Evolutionary conservation across 83 land plant species (phyloP).

Genomic region (Picea abies): DNA sequence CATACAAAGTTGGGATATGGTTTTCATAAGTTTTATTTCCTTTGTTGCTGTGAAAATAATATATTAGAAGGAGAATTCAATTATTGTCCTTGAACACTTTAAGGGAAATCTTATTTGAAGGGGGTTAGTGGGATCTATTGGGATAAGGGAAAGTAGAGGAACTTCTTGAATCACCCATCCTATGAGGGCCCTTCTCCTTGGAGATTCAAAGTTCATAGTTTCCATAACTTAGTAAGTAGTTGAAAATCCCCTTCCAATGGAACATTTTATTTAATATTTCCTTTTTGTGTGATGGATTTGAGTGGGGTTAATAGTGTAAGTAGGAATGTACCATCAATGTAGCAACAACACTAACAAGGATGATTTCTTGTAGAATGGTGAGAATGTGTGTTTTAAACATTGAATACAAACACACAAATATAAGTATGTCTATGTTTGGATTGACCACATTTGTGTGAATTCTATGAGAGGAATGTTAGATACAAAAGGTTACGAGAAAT

Average conservation of each 20-base stretch:
- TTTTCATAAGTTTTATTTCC: too few relatives aligned
- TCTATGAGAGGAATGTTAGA: conserved; percentile 67
- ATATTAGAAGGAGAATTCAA: conserved; percentile 62
- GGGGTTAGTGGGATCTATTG: conserved; percentile 68
- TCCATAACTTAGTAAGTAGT: conserved; percentile 92
- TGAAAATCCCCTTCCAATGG: conserved; percentile 61
- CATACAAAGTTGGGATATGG: too few relatives aligned
- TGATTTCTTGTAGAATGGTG: conserved; percentile 50
- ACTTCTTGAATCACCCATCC: conserved; percentile 85
- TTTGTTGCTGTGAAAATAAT: conserved; percentile 37
- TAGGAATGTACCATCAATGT: conserved; percentile 72
- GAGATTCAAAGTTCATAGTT: conserved; percentile 85
- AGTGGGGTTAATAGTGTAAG: conserved; percentile 89
- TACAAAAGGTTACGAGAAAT: conserved; percentile 79
- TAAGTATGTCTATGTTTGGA: conserved; percentile 97
- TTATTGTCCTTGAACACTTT: conserved; percentile 72
- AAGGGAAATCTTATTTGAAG: conserved; percentile 38
- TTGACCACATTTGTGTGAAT: conserved; percentile 93
- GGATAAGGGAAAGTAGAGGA: conserved; percentile 94
- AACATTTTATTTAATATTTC: conserved; percentile 66
- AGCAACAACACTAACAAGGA: conserved; percentile 83
- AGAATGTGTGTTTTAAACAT: not conserved
- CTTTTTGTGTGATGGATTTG: conserved; percentile 71
- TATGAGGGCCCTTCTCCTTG: conserved; percentile 75
- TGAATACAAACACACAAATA: conserved; percentile 31